phyloP scores from a whole-genome alignment of 768 basidiomycete genomes.

The Collybiopsis luxurians region DNA sequence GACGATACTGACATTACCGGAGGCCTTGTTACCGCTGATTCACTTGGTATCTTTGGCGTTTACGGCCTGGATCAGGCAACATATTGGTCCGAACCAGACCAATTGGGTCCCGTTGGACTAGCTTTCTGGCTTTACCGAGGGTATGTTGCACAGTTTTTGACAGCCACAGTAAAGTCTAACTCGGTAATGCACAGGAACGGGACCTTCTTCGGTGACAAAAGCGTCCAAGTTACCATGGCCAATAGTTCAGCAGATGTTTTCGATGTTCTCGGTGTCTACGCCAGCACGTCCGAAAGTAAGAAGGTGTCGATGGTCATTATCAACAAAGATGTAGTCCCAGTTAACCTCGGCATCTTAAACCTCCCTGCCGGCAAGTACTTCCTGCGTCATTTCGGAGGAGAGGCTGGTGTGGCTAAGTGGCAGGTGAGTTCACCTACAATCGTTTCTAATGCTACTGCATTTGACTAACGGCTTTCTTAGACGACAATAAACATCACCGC shows the following conservation, averaged over 20 bases:
- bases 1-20: conserved; percentile 51
- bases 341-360: conserved; percentile 39
- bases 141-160: conserved; percentile 22
- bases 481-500: conserved; percentile 29
- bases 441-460: neutral
- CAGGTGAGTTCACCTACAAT: conserved; percentile 38
- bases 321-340: conserved; percentile 44
- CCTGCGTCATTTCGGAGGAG: conserved; percentile 55
- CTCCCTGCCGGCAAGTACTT: conserved; percentile 50
- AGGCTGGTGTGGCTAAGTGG: conserved; percentile 51
- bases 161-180: neutral
- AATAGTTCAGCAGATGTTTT: conserved; percentile 37
- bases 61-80: conserved; percentile 50
- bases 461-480: conserved; percentile 10
- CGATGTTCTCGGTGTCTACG: conserved; percentile 44
- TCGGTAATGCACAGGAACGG: conserved; percentile 32
- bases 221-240: conserved; percentile 43
- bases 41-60: conserved; percentile 49
- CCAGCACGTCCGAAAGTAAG: conserved; percentile 36
- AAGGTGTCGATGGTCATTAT: conserved; percentile 43
- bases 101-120: conserved; percentile 46
- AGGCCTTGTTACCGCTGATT: conserved; percentile 49
- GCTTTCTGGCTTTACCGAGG: conserved; percentile 58
- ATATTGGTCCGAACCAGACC: conserved; percentile 49
- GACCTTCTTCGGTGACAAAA: conserved; percentile 40